A percentile compares a stretch with the other conserved stretches of the same genome.
phyloP scores from a whole-genome alignment of 2,329 filamentous ascomycete genomes.

The Hypomyces rosellus region DNA sequence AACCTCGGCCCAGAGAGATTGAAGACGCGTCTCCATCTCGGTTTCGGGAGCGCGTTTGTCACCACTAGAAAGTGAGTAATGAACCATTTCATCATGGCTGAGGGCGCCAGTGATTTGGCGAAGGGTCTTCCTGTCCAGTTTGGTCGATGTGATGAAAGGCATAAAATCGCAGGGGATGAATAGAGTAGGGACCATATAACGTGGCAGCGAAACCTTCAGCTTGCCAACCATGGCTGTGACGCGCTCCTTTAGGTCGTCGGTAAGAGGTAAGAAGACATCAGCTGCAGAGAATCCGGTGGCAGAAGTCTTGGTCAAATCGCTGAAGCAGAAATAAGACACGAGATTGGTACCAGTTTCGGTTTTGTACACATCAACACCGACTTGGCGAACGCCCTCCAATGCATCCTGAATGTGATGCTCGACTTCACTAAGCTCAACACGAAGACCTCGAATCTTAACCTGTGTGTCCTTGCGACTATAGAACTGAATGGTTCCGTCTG shows the following conservation, averaged over 20 bases:
- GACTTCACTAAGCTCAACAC: slow-evolving; percentile 8
- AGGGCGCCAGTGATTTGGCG: background rate
- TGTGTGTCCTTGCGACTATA: slow-evolving; percentile 5
- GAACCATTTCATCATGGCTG: background rate
- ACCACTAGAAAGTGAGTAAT: background rate
- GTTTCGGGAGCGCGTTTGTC: slow-evolving; percentile 2
- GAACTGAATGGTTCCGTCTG: slow-evolving; percentile 3
- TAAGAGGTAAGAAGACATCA: background rate
- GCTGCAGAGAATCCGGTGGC: background rate
- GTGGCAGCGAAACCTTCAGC: background rate
- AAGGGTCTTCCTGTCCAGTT: slow-evolving; percentile 7
- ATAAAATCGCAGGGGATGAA: slow-evolving; percentile 8
- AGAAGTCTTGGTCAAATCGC: background rate
- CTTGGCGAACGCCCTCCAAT: background rate
- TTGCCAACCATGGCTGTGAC: background rate
- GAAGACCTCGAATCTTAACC: slow-evolving; percentile 6
- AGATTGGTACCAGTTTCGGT: background rate
- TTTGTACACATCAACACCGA: slow-evolving; percentile 4
- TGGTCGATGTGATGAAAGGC: slow-evolving; percentile 8
- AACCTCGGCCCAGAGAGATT: slow-evolving; percentile 1
- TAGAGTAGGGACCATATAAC: slow-evolving; percentile 6
- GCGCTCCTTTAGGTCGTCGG: background rate
- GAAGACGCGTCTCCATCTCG: slow-evolving; percentile 1
- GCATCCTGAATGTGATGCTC: slow-evolving; percentile 1
- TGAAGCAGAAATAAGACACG: slow-evolving; percentile 2